A percentile compares a stretch with the other conserved stretches of the same genome.
These are phyloP conservation scores for Pythium sp. DNA, from an alignment of 352 stramenopile genomes.

Conservation along the genomic window DNA sequence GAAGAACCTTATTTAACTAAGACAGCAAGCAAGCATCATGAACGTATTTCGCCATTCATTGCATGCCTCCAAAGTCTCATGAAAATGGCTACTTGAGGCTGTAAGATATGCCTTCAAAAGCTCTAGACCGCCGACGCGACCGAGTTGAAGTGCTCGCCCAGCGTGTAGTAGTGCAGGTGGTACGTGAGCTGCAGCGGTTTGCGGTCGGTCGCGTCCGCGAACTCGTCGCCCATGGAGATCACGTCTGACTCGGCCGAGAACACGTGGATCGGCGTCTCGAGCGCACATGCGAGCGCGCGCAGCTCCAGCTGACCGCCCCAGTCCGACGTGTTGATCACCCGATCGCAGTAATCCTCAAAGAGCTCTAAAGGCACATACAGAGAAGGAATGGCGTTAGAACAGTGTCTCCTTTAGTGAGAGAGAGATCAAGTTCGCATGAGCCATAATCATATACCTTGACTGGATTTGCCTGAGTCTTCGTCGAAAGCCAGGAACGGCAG, in stretches of 20 bases:
- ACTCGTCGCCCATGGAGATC: conserved; percentile 90
- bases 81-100: neutral
- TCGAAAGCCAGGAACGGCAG: conserved; percentile 88
- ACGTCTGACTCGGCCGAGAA: conserved; percentile 87
- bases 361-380: conserved; percentile 25
- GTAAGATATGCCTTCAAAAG: neutral
- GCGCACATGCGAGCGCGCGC: conserved; percentile 83
- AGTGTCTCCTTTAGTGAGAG: neutral
- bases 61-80: neutral
- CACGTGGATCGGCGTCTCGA: conserved; percentile 91
- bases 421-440: neutral
- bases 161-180: conserved; percentile 97
- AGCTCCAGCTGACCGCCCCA: conserved; percentile 98
- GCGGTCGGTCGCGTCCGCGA: conserved; percentile 41
- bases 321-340: conserved; percentile 89
- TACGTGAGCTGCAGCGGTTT: conserved; percentile 91
- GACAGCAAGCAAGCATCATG: neutral
- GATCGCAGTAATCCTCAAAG: conserved; percentile 92
- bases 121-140: conserved; percentile 39
- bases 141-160: conserved; percentile 99
- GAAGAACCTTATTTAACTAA: conserved; percentile 7
- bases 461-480: conserved; percentile 35
- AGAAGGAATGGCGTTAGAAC: neutral
- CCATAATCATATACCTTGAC: conserved; percentile 22
- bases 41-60: neutral